Evolutionary conservation across 2,329 filamentous ascomycete genomes (phyloP).

Genomic region (Pseudocercospora pini-densiflorae): DNA sequence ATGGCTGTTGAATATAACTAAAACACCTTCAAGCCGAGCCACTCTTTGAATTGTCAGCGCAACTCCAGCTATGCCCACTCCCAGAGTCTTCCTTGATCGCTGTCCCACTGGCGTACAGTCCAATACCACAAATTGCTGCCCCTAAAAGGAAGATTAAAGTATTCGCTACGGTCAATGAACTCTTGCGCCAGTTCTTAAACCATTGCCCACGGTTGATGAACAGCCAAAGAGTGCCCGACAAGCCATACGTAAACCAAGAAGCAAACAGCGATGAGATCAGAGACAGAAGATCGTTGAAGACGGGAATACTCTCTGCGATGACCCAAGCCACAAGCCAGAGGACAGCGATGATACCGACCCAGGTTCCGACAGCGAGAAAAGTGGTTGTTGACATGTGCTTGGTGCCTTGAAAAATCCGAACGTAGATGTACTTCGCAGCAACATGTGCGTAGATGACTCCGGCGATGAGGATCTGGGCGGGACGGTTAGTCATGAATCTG

Average conservation of each 20-base stretch:
- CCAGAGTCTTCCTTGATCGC: constrained; percentile 26
- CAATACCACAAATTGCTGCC: constrained; percentile 35
- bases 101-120: constrained; percentile 33
- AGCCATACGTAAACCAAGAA: constrained; percentile 60
- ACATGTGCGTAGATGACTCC: constrained; percentile 69
- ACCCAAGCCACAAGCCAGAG: constrained; percentile 69
- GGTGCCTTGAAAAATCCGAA: constrained; percentile 66
- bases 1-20: background rate
- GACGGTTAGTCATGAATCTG: background rate
- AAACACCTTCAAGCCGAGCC: background rate
- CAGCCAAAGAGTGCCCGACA: constrained; percentile 32
- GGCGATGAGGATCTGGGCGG: constrained; percentile 62
- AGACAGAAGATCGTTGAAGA: constrained; percentile 69
- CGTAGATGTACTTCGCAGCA: constrained; percentile 65
- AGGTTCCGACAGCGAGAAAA: constrained; percentile 55
- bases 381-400: constrained; percentile 47
- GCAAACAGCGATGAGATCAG: constrained; percentile 66
- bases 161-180: constrained; percentile 48
- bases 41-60: constrained; percentile 22
- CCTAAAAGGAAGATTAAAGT: constrained; percentile 42
- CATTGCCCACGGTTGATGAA: constrained; percentile 52
- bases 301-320: constrained; percentile 71
- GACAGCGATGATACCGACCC: constrained; percentile 61
- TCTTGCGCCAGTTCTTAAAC: constrained; percentile 49
- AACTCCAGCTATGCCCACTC: constrained; percentile 25